Percentiles rank a stretch among this genome's conserved stretches.
Conservation (phyloP, 2,329 filamentous ascomycete genomes). For the Colletotrichum cordylinicola region DNA sequence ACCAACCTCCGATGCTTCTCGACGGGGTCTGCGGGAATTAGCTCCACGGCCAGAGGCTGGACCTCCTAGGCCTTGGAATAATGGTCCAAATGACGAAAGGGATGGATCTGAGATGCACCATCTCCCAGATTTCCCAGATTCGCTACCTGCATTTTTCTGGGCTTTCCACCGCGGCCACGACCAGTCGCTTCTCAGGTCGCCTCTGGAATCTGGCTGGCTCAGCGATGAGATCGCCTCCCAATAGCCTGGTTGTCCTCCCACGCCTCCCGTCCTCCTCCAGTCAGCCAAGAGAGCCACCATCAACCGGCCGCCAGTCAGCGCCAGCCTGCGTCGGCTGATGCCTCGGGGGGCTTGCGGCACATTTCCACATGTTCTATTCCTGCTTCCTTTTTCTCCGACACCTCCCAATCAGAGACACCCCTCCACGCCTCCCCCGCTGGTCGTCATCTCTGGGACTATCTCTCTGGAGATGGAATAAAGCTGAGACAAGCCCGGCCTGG, state of each 20-base stretch:
- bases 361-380: slow-evolving; percentile 19
- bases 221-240: neutral
- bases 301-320: neutral
- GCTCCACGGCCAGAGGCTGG: slow-evolving; percentile 18
- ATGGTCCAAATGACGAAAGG: slow-evolving; percentile 15
- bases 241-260: neutral
- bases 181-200: neutral
- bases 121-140: neutral
- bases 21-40: slow-evolving; percentile 20
- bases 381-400: slow-evolving; percentile 20
- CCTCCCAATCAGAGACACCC: slow-evolving; percentile 8
- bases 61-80: slow-evolving; percentile 13
- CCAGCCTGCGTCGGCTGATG: neutral
- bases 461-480: slow-evolving; percentile 12
- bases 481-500: slow-evolving; percentile 11
- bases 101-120: slow-evolving; percentile 13
- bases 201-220: neutral
- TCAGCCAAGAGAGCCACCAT: neutral
- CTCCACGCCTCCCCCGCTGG: slow-evolving; percentile 9
- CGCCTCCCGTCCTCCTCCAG: neutral
- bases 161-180: neutral
- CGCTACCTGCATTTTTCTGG: neutral
- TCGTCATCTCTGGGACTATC: slow-evolving; percentile 7
- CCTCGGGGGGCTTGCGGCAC: neutral
- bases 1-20: neutral